Evolutionary conservation across 108 stramenopile species (phyloP).

Genomic region (Cyclotella distinguenda): DNA sequence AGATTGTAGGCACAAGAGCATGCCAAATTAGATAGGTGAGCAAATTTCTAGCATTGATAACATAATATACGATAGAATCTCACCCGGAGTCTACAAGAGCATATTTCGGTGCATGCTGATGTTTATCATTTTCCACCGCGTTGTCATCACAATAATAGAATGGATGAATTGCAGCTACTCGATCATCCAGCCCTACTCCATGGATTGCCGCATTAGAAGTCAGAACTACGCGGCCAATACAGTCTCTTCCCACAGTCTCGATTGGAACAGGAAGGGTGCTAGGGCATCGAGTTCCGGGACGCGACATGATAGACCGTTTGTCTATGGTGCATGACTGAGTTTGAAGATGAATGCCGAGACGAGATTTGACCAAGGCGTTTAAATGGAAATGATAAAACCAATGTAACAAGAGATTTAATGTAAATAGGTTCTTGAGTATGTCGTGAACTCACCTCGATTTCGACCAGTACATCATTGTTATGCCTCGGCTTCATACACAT

Average conservation of each 20-base stretch:
- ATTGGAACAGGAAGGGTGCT: conserved; percentile 23
- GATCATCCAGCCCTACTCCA: conserved; percentile 32
- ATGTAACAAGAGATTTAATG: too few relatives aligned
- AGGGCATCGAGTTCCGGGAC: conserved; percentile 34
- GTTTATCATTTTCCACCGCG: conserved; percentile 6
- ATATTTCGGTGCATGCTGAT: too few relatives aligned
- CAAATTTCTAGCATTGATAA: too few relatives aligned
- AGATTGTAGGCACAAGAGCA: too few relatives aligned
- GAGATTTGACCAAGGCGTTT: not conserved
- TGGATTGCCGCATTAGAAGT: conserved; percentile 30
- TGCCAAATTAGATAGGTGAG: too few relatives aligned
- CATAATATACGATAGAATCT: too few relatives aligned
- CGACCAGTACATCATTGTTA: conserved; percentile 41
- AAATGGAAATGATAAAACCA: not conserved
- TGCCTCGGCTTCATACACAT: conserved; percentile 19
- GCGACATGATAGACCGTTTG: conserved; percentile 29
- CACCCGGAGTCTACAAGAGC: conserved; percentile 35
- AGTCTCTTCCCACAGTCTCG: conserved; percentile 22
- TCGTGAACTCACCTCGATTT: conserved; percentile 32
- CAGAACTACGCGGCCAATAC: conserved; percentile 41
- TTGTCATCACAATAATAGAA: conserved; percentile 20
- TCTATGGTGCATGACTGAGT: conserved; percentile 34
- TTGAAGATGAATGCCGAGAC: not conserved
- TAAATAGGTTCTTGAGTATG: not conserved
- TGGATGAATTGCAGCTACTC: conserved; percentile 40